Percentiles rank a stretch among this genome's conserved stretches.
Evolutionary conservation across 164 flowering plant genomes (phyloP).

Genomic region (Nymphaea colorata): DNA sequence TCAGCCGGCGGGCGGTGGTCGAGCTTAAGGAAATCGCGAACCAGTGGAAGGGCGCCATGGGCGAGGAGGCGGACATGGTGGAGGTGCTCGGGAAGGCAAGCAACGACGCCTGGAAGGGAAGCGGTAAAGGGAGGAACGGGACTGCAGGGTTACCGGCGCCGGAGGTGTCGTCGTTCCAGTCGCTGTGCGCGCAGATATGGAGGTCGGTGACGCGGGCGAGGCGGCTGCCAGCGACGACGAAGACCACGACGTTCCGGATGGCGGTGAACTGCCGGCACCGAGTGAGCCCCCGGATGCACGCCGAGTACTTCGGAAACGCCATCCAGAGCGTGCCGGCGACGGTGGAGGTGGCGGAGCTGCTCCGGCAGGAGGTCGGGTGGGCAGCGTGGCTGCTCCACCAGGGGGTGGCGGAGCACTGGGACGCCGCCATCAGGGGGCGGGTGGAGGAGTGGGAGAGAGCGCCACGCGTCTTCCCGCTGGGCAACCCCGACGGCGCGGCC

Average conservation of each 20-base stretch:
- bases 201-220: slow-evolving; percentile 72
- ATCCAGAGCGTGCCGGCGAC: slow-evolving; percentile 68
- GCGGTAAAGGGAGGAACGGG: slow-evolving; percentile 4
- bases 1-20: slow-evolving; percentile 44
- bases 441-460: slow-evolving; percentile 56
- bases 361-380: slow-evolving; percentile 40
- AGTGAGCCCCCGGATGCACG: slow-evolving; percentile 44
- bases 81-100: slow-evolving; percentile 35
- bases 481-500: slow-evolving; percentile 58
- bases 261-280: slow-evolving; percentile 87
- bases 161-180: slow-evolving; percentile 84
- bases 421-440: slow-evolving; percentile 29
- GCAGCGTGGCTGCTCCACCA: slow-evolving; percentile 45
- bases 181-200: slow-evolving; percentile 77
- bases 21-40: slow-evolving; percentile 33
- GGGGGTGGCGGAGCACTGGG: slow-evolving; percentile 42
- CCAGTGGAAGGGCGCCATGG: not conserved
- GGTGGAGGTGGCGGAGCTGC: slow-evolving; percentile 44
- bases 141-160: slow-evolving; percentile 8
- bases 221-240: slow-evolving; percentile 19
- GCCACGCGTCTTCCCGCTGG: slow-evolving; percentile 64
- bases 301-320: slow-evolving; percentile 81
- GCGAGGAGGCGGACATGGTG: not conserved
- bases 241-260: slow-evolving; percentile 68
- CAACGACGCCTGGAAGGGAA: slow-evolving; percentile 28